These are phyloP conservation scores for Jamesozyma jinghongensis DNA, from an alignment of 805 yeast species.

Conservation along the genomic window DNA sequence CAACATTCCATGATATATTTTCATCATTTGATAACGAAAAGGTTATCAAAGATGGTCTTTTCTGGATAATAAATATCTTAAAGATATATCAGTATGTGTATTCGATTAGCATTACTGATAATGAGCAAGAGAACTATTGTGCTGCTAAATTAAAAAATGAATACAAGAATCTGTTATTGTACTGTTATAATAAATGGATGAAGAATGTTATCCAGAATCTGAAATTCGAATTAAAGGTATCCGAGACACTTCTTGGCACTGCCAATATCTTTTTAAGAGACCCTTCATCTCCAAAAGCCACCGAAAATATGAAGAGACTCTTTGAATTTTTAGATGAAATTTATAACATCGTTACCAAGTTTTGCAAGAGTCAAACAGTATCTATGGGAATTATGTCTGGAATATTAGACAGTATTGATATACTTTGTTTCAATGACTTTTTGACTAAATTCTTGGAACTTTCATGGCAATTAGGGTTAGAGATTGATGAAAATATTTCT, in stretches of 20 bases:
- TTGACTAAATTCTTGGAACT: conserved; percentile 7
- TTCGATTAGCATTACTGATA: no score
- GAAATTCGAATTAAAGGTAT: conserved; percentile 5
- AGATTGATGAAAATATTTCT: conserved; percentile 3
- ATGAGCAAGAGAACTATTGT: not conserved
- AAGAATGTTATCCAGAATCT: conserved; percentile 4
- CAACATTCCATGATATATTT: not conserved
- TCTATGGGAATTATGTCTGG: not conserved
- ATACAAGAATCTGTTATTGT: not conserved
- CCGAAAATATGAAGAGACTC: conserved; percentile 21
- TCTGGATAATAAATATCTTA: conserved; percentile 2
- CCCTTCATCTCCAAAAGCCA: not conserved
- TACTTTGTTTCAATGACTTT: conserved; percentile 9
- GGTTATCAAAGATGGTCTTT: not conserved
- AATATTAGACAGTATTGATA: conserved; percentile 5
- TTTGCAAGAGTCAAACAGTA: no score
- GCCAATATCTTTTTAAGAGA: conserved; percentile 1
- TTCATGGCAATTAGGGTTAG: conserved; percentile 10
- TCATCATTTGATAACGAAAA: not conserved
- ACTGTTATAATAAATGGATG: conserved; percentile 7
- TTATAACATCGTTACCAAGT: conserved; percentile 59
- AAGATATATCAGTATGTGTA: not conserved
- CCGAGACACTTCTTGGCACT: conserved; percentile 7
- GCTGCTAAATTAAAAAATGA: not conserved
- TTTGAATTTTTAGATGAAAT: conserved; percentile 79